phyloP scores from a whole-genome alignment of 2,329 filamentous ascomycete species.

The Scytalidium lignicola region DNA sequence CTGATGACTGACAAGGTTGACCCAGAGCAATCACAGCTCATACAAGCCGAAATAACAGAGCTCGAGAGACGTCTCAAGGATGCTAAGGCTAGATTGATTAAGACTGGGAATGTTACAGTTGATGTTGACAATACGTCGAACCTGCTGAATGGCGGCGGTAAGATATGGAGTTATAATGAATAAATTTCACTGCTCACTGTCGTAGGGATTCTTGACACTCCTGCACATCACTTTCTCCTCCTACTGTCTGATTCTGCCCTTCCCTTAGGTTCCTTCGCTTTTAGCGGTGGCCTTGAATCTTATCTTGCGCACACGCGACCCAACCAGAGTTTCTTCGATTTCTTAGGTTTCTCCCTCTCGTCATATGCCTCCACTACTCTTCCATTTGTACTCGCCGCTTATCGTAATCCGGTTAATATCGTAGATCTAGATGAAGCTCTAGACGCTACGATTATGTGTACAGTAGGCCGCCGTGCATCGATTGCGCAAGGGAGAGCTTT shows the following conservation, averaged over 20 bases:
- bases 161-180: background rate
- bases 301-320: slow-evolving; percentile 64
- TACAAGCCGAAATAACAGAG: slow-evolving; percentile 48
- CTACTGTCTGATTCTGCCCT: slow-evolving; percentile 77
- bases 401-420: slow-evolving; percentile 49
- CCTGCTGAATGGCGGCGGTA: slow-evolving; percentile 15
- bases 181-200: slow-evolving; percentile 3
- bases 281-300: slow-evolving; percentile 77
- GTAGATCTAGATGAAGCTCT: slow-evolving; percentile 65
- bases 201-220: slow-evolving; percentile 15
- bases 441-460: slow-evolving; percentile 71
- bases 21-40: slow-evolving; percentile 27
- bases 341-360: slow-evolving; percentile 65
- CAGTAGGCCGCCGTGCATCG: slow-evolving; percentile 72
- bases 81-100: slow-evolving; percentile 39
- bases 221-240: slow-evolving; percentile 59
- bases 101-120: slow-evolving; percentile 14
- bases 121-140: slow-evolving; percentile 18
- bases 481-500: slow-evolving; percentile 72
- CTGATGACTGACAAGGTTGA: slow-evolving; percentile 18
- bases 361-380: slow-evolving; percentile 68
- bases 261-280: slow-evolving; percentile 81
- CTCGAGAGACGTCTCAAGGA: slow-evolving; percentile 43
- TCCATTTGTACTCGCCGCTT: slow-evolving; percentile 67
- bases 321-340: slow-evolving; percentile 51